A percentile compares a stretch with the other conserved stretches of the same genome.
phyloP scores from a whole-genome alignment of 2,329 filamentous ascomycete species.

The Sordariomycetes sp. region DNA sequence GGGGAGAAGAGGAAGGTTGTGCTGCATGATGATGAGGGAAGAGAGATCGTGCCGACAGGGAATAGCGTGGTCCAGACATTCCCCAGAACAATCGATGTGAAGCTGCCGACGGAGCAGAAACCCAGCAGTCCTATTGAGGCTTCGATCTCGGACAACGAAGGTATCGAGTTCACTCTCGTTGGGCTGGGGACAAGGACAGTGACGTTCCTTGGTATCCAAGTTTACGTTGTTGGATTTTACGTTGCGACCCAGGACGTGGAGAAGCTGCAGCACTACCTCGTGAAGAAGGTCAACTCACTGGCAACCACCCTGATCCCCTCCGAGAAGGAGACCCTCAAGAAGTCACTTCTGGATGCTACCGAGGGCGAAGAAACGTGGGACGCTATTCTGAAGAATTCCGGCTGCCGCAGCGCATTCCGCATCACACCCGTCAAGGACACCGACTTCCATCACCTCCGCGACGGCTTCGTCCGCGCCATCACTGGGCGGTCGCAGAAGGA shows the following conservation, averaged over 20 bases:
- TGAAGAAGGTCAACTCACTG: constrained; percentile 64
- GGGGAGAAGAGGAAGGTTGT: constrained; percentile 48
- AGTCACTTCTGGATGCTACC: constrained; percentile 58
- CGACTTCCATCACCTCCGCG: constrained; percentile 84
- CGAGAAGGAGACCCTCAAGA: constrained; percentile 68
- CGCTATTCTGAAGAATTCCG: constrained; percentile 53
- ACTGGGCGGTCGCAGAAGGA: constrained; percentile 59
- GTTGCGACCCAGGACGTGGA: constrained; percentile 76
- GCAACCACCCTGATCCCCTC: constrained; percentile 76
- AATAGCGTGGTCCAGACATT: constrained; percentile 74
- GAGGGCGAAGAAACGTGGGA: constrained; percentile 69
- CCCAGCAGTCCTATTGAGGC: constrained; percentile 21
- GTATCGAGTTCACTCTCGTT: constrained; percentile 73
- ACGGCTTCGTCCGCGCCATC: constrained; percentile 83
- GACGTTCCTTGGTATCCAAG: constrained; percentile 80
- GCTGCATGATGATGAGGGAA: constrained; percentile 57
- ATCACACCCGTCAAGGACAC: constrained; percentile 89
- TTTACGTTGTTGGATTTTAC: constrained; percentile 93
- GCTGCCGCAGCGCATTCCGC: constrained; percentile 69
- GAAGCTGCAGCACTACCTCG: constrained; percentile 66
- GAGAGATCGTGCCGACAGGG: constrained; percentile 71
- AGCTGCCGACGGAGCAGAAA: constrained; percentile 24
- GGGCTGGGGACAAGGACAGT: constrained; percentile 84
- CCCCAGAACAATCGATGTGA: constrained; percentile 61
- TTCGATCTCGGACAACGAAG: constrained; percentile 28